Evolutionary conservation across 345 rosid species (phyloP).

Genomic region (Hibiscus mutabilis): DNA sequence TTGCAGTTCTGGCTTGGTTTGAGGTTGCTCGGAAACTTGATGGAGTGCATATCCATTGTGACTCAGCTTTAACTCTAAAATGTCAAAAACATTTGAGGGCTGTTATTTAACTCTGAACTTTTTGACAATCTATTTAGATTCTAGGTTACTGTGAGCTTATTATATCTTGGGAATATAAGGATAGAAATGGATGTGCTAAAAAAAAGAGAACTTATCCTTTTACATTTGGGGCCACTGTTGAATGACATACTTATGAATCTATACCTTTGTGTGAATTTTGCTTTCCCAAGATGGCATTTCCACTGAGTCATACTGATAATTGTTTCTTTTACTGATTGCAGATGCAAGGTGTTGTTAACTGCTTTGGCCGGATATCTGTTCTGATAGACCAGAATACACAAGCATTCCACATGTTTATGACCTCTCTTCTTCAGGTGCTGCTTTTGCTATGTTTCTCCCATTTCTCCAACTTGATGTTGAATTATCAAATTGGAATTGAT

Average conservation of each 20-base stretch:
- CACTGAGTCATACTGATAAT: not conserved
- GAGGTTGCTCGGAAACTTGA: not conserved
- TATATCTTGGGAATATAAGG: not conserved
- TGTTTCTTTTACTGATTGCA: constrained; percentile 27
- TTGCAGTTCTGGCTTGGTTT: not conserved
- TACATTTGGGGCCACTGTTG: not conserved
- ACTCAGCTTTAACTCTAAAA: not conserved
- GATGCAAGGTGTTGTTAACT: constrained; percentile 85
- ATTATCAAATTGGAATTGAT: not conserved
- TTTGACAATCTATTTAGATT: not conserved
- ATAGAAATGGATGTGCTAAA: not conserved
- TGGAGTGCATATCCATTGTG: not conserved
- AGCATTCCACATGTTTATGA: constrained; percentile 86
- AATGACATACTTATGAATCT: not conserved
- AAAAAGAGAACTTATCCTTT: not conserved
- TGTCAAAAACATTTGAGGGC: not conserved
- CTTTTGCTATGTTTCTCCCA: constrained; percentile 1
- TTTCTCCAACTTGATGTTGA: not conserved
- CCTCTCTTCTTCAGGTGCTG: constrained; percentile 86
- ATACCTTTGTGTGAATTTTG: not conserved
- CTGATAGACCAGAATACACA: constrained; percentile 85
- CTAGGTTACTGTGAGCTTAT: not conserved
- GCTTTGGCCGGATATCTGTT: constrained; percentile 72
- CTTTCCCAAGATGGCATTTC: not conserved
- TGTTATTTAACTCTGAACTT: not conserved